phyloP scores from a whole-genome alignment of 805 yeast species.

The Vanderwaltozyma tropicalis region DNA sequence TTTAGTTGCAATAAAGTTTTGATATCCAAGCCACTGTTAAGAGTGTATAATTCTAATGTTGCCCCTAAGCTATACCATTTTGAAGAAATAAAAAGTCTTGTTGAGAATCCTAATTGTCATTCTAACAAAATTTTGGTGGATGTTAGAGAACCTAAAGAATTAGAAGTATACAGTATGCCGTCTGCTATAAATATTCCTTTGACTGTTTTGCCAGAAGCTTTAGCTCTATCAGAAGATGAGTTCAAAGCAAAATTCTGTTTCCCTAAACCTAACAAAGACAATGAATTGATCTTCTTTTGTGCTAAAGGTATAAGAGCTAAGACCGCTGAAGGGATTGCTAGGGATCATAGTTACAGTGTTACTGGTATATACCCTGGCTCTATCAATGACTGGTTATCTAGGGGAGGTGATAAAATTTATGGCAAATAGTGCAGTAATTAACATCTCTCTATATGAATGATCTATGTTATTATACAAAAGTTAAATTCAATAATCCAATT shows the following conservation, averaged over 20 bases:
- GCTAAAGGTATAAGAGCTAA: constrained; percentile 78
- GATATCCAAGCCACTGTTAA: no score
- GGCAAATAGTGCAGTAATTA: not conserved
- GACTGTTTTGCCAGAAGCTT: constrained; percentile 77
- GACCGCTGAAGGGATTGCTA: constrained; percentile 73
- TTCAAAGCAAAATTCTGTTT: constrained; percentile 66
- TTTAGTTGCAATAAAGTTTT: no score
- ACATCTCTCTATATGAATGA: not conserved
- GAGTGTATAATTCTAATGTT: not conserved
- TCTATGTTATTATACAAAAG: not conserved
- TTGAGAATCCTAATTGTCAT: not conserved
- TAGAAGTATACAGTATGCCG: constrained; percentile 58
- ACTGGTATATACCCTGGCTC: constrained; percentile 77
- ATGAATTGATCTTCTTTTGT: constrained; percentile 72
- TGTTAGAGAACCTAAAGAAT: constrained; percentile 80
- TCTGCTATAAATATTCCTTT: constrained; percentile 73
- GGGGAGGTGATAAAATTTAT: constrained; percentile 11
- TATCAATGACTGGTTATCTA: constrained; percentile 62
- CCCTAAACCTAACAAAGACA: constrained; percentile 52
- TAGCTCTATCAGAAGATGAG: constrained; percentile 56
- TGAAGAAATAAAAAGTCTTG: constrained; percentile 1
- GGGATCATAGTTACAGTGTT: constrained; percentile 62
- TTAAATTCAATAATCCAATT: no score
- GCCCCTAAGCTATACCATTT: not conserved
- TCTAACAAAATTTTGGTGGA: constrained; percentile 34